Percentiles rank a stretch among this genome's conserved stretches.
These are phyloP conservation scores for Cochlearia excelsa DNA, from an alignment of 345 rosid genomes.

Conservation along the genomic window DNA sequence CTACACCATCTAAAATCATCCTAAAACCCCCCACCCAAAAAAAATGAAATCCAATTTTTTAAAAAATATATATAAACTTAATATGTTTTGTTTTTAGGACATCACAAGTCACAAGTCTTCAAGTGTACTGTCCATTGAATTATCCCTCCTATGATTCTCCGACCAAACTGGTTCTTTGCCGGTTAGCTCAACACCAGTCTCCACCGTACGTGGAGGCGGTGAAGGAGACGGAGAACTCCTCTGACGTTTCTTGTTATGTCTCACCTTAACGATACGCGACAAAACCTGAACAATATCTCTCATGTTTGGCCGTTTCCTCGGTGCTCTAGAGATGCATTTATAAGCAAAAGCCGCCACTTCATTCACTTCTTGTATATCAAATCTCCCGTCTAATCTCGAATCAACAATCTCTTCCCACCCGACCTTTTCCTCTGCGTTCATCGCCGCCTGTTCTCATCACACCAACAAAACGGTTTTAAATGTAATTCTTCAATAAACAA, in stretches of 20 bases:
- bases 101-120: constrained; percentile 56
- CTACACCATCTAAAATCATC: constrained; percentile 16
- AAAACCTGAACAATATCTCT: constrained; percentile 91
- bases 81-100: constrained; percentile 15
- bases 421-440: constrained; percentile 72
- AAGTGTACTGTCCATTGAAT: constrained; percentile 60
- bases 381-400: constrained; percentile 70
- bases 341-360: constrained; percentile 88
- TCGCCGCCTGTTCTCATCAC: constrained; percentile 62
- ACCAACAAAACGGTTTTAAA: not conserved
- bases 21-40: not conserved
- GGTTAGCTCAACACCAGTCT: constrained; percentile 13
- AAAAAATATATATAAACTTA: not conserved
- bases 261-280: constrained; percentile 58
- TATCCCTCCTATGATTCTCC: constrained; percentile 54
- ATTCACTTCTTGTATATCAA: constrained; percentile 69
- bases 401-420: constrained; percentile 99
- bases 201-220: constrained; percentile 13
- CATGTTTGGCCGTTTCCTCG: constrained; percentile 88
- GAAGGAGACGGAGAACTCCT: constrained; percentile 40
- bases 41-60: not conserved
- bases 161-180: constrained; percentile 15
- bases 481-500: not conserved
- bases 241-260: constrained; percentile 62
- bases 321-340: constrained; percentile 65